These are phyloP conservation scores for Aphanomyces astaci DNA, from an alignment of 352 stramenopile genomes.

Conservation along the genomic window DNA sequence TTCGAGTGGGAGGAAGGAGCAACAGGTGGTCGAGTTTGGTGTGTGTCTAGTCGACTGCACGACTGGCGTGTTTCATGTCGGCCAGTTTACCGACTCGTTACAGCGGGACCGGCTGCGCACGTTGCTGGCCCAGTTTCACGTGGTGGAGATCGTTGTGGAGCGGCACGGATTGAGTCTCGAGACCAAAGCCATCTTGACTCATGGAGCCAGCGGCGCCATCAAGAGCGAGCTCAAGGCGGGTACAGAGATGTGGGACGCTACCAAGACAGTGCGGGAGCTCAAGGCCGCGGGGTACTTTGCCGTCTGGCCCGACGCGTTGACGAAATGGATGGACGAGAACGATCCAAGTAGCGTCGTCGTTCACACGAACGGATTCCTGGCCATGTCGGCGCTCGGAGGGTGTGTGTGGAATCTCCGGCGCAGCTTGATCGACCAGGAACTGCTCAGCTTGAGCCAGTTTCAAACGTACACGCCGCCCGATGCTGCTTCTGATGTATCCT, in stretches of 20 bases:
- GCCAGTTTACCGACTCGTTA: slow-evolving; percentile 96
- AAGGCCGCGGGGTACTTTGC: slow-evolving; percentile 84
- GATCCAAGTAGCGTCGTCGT: slow-evolving; percentile 44
- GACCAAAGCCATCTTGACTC: slow-evolving; percentile 69
- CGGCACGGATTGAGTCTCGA: slow-evolving; percentile 51
- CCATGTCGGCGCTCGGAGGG: slow-evolving; percentile 57
- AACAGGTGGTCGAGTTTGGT: slow-evolving; percentile 94
- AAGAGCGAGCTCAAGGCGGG: slow-evolving; percentile 54
- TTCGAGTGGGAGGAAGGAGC: too few species aligned
- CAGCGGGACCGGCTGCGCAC: slow-evolving; percentile 94
- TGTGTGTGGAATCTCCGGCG: slow-evolving; percentile 75
- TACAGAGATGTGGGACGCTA: slow-evolving; percentile 86
- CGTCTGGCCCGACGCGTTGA: slow-evolving; percentile 54
- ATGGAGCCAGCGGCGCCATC: slow-evolving; percentile 46
- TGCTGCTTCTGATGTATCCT: slow-evolving; percentile 25
- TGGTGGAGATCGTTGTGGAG: slow-evolving; percentile 80
- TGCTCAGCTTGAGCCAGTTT: slow-evolving; percentile 73
- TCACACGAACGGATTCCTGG: slow-evolving; percentile 47
- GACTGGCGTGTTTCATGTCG: slow-evolving; percentile 89
- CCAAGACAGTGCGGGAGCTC: slow-evolving; percentile 87
- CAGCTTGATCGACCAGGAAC: slow-evolving; percentile 75
- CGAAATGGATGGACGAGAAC: slow-evolving; percentile 59
- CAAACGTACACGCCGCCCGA: slow-evolving; percentile 71
- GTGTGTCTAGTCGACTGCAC: slow-evolving; percentile 93
- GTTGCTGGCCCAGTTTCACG: slow-evolving; percentile 84